These are phyloP conservation scores for Oenanthe javanica DNA, from an alignment of 140 eudicot species.

Conservation along the genomic window DNA sequence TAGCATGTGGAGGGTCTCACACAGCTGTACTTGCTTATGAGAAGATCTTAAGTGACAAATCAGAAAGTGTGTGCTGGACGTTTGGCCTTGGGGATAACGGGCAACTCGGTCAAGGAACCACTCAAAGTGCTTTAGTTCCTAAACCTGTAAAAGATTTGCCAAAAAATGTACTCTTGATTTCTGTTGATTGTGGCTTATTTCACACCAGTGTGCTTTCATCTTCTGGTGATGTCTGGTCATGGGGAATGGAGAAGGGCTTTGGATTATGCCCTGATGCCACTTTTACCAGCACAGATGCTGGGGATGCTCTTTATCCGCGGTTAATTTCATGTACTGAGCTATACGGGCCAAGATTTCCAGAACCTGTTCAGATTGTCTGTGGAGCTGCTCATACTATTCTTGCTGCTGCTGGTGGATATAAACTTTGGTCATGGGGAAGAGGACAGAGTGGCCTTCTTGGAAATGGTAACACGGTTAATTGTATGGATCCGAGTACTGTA, in stretches of 20 bases:
- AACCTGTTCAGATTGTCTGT: conserved; percentile 61
- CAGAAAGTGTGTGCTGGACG: conserved; percentile 61
- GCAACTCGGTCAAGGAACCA: conserved; percentile 82
- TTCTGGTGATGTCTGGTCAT: not conserved
- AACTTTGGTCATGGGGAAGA: conserved; percentile 90
- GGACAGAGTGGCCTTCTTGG: conserved; percentile 83
- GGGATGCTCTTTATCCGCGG: conserved; percentile 69
- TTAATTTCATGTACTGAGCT: conserved; percentile 30
- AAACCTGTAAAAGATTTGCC: conserved; percentile 50
- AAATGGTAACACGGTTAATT: conserved; percentile 47
- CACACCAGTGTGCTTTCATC: conserved; percentile 48
- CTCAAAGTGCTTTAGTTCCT: conserved; percentile 37
- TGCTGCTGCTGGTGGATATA: conserved; percentile 52
- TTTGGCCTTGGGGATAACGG: conserved; percentile 92
- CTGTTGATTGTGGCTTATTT: conserved; percentile 79
- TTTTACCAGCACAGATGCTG: conserved; percentile 50
- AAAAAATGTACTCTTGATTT: conserved; percentile 30
- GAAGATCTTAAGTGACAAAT: conserved; percentile 36
- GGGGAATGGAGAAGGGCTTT: conserved; percentile 85
- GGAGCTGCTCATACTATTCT: conserved; percentile 96
- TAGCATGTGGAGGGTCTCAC: conserved; percentile 88
- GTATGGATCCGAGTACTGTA: conserved; percentile 46
- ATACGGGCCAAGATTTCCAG: conserved; percentile 36
- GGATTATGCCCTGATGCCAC: conserved; percentile 73
- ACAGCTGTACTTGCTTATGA: conserved; percentile 54